Conservation (phyloP, 805 yeast genomes). For the Lipomyces yamadae region DNA sequence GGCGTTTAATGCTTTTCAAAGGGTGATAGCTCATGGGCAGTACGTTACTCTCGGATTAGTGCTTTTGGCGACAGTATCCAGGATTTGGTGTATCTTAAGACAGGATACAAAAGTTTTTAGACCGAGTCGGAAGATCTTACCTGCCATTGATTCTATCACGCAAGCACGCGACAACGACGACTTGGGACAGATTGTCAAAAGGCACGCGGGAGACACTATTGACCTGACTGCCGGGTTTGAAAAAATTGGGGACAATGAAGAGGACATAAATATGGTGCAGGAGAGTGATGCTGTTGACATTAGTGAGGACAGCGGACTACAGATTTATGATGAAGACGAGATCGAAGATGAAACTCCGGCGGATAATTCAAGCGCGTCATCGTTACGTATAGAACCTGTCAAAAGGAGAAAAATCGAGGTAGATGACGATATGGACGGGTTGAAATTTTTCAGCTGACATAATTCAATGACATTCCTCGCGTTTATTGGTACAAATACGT, state of each 20-base stretch:
- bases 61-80: slow-evolving; percentile 21
- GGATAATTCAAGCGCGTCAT: not conserved
- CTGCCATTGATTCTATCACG: not conserved
- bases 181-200: slow-evolving; percentile 2
- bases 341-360: not conserved
- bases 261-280: not conserved
- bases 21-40: slow-evolving; percentile 28
- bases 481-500: not conserved
- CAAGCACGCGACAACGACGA: not conserved
- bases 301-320: not conserved
- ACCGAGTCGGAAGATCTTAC: not conserved
- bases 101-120: slow-evolving; percentile 17
- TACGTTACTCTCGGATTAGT: slow-evolving; percentile 26
- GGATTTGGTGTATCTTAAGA: slow-evolving; percentile 19
- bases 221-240: not conserved
- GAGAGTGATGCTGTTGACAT: not conserved
- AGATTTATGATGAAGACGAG: not conserved
- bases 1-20: slow-evolving; percentile 29
- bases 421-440: not conserved
- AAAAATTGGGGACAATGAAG: not conserved
- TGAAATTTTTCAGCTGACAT: not conserved
- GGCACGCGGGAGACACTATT: not conserved
- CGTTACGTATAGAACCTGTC: not conserved
- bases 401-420: not conserved
- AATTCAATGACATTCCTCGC: not conserved